phyloP scores from a whole-genome alignment of 495 filamentous ascomycete species.

The Penicillium silybi region DNA sequence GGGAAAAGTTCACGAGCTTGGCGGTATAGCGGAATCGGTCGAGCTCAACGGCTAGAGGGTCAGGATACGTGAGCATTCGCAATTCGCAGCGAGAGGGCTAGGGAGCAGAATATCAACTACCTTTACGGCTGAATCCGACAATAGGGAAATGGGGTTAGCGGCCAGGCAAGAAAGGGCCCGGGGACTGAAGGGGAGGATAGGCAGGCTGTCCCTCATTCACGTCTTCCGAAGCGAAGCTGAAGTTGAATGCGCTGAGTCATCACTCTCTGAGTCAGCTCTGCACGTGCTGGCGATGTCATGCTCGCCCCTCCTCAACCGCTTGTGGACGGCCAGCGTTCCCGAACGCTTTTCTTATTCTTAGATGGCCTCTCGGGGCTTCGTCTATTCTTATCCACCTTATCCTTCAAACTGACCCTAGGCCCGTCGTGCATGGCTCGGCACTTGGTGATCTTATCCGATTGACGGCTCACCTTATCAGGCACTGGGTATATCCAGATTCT shows the following conservation, averaged over 20 bases:
- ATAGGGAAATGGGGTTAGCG: background rate
- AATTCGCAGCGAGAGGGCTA: constrained; percentile 2
- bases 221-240: constrained; percentile 21
- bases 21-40: constrained; percentile 6
- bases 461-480: constrained; percentile 1
- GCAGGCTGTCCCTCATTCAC: constrained; percentile 11
- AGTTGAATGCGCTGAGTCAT: constrained; percentile 16
- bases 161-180: background rate
- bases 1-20: constrained; percentile 7
- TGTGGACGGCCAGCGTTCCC: background rate
- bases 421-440: constrained; percentile 4
- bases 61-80: constrained; percentile 6
- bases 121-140: constrained; percentile 2
- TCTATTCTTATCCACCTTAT: constrained; percentile 6
- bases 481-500: background rate
- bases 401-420: background rate
- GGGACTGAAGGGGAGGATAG: constrained; percentile 1
- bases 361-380: constrained; percentile 21
- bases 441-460: background rate
- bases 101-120: background rate
- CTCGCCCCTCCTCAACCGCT: constrained; percentile 14
- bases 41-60: constrained; percentile 7
- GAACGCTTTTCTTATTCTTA: constrained; percentile 15
- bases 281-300: constrained; percentile 22
- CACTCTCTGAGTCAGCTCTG: background rate